These are phyloP conservation scores for Neurospora sp. DNA, from an alignment of 2,329 filamentous ascomycete species.

Conservation along the genomic window DNA sequence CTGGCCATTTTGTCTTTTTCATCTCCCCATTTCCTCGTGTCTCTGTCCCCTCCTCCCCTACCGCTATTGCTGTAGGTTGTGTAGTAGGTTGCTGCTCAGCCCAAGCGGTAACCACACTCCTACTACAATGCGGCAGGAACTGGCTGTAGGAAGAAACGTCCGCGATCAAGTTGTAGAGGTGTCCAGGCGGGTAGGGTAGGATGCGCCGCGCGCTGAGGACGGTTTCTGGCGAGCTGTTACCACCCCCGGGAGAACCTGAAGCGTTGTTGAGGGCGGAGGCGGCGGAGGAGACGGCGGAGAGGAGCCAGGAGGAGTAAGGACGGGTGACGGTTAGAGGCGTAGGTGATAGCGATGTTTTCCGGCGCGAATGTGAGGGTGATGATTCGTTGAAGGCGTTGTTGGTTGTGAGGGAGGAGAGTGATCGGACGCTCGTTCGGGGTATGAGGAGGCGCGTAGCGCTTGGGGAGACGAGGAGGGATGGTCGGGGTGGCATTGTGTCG, in stretches of 20 bases:
- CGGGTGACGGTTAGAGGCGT: not conserved
- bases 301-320: not conserved
- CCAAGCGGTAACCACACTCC: slow-evolving; percentile 67
- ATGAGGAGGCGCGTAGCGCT: not conserved
- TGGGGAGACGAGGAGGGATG: not conserved
- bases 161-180: slow-evolving; percentile 77
- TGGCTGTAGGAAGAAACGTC: slow-evolving; percentile 74
- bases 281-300: not conserved
- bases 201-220: slow-evolving; percentile 60
- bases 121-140: slow-evolving; percentile 88
- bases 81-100: slow-evolving; percentile 27
- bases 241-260: not conserved
- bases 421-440: not conserved
- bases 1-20: slow-evolving; percentile 47
- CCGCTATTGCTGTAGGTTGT: not conserved
- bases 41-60: not conserved
- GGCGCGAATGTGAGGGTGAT: not conserved
- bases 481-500: not conserved
- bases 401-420: not conserved
- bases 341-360: not conserved
- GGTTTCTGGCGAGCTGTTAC: slow-evolving; percentile 8
- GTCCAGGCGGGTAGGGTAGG: slow-evolving; percentile 60
- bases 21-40: no score
- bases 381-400: not conserved
- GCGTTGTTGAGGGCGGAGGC: slow-evolving; percentile 5